These are phyloP conservation scores for Pleurotus pulmonarius DNA, from an alignment of 768 basidiomycete genomes.

Conservation along the genomic window DNA sequence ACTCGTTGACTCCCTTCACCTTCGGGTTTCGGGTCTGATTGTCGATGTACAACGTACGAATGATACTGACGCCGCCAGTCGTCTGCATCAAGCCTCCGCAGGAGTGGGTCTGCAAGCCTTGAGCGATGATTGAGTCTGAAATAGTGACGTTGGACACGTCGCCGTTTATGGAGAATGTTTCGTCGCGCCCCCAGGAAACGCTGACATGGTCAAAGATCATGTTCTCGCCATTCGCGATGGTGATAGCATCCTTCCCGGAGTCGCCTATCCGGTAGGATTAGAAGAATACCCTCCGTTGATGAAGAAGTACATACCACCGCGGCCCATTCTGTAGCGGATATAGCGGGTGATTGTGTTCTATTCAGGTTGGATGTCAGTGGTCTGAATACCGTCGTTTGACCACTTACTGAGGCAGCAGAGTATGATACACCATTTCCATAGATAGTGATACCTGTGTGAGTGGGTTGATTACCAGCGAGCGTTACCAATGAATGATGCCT, in stretches of 20 bases:
- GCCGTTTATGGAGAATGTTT: slow-evolving; percentile 32
- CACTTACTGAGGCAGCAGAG: slow-evolving; percentile 17
- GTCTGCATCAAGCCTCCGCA: slow-evolving; percentile 33
- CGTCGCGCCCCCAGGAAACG: slow-evolving; percentile 31
- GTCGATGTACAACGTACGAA: slow-evolving; percentile 32
- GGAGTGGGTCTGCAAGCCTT: slow-evolving; percentile 32
- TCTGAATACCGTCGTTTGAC: not conserved
- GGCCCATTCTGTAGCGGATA: slow-evolving; percentile 28
- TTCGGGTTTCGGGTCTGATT: slow-evolving; percentile 34
- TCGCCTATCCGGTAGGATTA: slow-evolving; percentile 16
- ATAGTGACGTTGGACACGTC: slow-evolving; percentile 33
- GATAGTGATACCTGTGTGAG: slow-evolving; percentile 23
- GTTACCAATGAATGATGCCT: not conserved
- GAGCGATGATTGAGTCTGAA: slow-evolving; percentile 32
- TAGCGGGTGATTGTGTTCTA: slow-evolving; percentile 25
- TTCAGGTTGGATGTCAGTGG: not conserved
- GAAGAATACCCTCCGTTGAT: not conserved
- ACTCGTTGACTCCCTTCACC: slow-evolving; percentile 33
- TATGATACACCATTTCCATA: slow-evolving; percentile 31
- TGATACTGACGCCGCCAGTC: slow-evolving; percentile 30
- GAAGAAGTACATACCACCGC: slow-evolving; percentile 13
- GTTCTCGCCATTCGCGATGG: slow-evolving; percentile 28
- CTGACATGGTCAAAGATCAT: slow-evolving; percentile 35
- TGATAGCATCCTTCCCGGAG: slow-evolving; percentile 29
- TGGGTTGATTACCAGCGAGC: not conserved